Conservation (phyloP, 2,329 filamentous ascomycete genomes). For the Cercospora zeae-maydis region DNA sequence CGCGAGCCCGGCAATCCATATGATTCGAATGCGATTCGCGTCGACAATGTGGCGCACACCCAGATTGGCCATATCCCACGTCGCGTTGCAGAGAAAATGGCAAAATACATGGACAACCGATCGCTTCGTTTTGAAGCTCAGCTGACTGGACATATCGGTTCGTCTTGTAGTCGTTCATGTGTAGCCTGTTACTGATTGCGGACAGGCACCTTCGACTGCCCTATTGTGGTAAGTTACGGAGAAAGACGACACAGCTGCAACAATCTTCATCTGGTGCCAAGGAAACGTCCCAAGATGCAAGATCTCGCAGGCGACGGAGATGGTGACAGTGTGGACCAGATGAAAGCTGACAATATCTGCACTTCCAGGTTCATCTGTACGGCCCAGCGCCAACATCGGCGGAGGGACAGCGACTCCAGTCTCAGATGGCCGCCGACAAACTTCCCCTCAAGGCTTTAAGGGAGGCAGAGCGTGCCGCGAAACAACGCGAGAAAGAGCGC, state of each 20-base stretch:
- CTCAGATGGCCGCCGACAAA: slow-evolving; percentile 60
- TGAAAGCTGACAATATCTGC: not conserved
- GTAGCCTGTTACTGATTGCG: not conserved
- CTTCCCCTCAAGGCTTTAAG: slow-evolving; percentile 53
- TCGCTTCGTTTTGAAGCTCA: slow-evolving; percentile 65
- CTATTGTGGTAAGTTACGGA: slow-evolving; percentile 53
- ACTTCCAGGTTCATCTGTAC: slow-evolving; percentile 52
- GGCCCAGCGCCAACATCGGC: slow-evolving; percentile 49
- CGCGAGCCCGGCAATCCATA: slow-evolving; percentile 63
- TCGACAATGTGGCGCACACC: slow-evolving; percentile 68
- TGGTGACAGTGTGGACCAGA: not conserved
- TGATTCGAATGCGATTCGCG: slow-evolving; percentile 71
- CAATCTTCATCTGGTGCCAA: no score
- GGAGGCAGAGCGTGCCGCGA: slow-evolving; percentile 37
- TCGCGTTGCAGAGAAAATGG: slow-evolving; percentile 64
- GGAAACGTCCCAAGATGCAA: not conserved
- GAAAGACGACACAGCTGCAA: not conserved
- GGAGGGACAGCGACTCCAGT: slow-evolving; percentile 53
- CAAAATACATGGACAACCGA: slow-evolving; percentile 62
- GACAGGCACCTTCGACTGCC: slow-evolving; percentile 60
- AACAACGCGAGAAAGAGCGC: slow-evolving; percentile 24
- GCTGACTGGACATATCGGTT: slow-evolving; percentile 62
- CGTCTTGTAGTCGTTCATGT: not conserved
- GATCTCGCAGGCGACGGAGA: not conserved
- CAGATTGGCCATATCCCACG: slow-evolving; percentile 79